Base-by-base conservation (phyloP, 768 basidiomycete genomes). In the Mycena sanguinolenta region DNA sequence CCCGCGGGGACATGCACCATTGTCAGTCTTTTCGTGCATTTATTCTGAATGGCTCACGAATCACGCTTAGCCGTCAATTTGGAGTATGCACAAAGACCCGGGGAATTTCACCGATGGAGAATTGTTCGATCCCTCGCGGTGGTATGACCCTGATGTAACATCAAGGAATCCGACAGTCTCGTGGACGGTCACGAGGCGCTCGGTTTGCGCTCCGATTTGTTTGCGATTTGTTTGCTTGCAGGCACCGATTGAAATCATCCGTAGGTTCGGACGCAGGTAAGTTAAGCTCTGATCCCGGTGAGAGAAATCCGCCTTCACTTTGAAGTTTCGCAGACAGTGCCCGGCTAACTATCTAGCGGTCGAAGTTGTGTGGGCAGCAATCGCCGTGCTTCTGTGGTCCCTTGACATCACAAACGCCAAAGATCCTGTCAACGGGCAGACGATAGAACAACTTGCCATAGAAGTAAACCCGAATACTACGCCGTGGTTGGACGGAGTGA, bases 41-140 rank as follows among this genome's bases (percentile, higher is more conserved):
- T 7, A 23, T 36, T 3, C 13, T n/a, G 32, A 34, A 19, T 23
- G 55, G 4, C 32, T 57, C 55, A 57, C 52, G 17, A 16, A 34
- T n/a, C n/a, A n/a, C n/a, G 10, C 19, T 4, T 27, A 61, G 60
- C 60, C 60, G 4, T 61, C 60, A 7, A 61, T 61, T n/a, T 61
- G 60, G 60, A 61, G 49, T 30, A 61, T 61, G 60, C 60, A 61
- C 60, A 61, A 61, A 44, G 60, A 61, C 21, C 28, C 42, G 9
- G 14, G 21, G 16, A 61, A 61, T 30, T 61, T 61, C 46, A 46
- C 19, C 6, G 60, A 49, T n/a, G 60, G 36, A 6, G 9, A 50
- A 7, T n/a, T 49, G 32, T 61, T 61, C n/a, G 46, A 61, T 34
- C 60, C 60, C 4, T 30, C 44, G 8, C 60, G 60, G 30, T 61